Base-by-base conservation (phyloP, 1,284 basidiomycete species). In the Phylloporus sp. region DNA sequence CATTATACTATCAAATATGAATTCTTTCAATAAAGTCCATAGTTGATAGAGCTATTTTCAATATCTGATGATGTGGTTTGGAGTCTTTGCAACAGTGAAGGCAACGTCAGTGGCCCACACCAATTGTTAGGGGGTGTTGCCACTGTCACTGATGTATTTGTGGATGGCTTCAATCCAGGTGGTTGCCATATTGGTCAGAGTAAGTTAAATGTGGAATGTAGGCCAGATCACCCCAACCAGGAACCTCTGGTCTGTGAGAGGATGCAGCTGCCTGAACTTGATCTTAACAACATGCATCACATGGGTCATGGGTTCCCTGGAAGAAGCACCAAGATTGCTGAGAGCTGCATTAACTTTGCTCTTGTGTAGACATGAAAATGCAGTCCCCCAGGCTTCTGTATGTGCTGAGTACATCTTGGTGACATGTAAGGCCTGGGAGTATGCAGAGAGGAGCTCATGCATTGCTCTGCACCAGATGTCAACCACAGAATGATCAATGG, bases 221-320 rank as follows among this genome's bases (percentile, higher is more conserved):
- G 76, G 56, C 77, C 81, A 80, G 61, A 84, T 77, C 0, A 82
- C 80, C 66, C 85, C 83, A 11, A 83, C 77, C 29, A 77, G 66
- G 69, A 81, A 84, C 42, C 82, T 77, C 6, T 77, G 74, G 65
- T 84, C 82, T 0, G 82, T 81, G 7, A 77, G 75, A 24, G 83
- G 84, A 22, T 76, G 81, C 0, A 79, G 79, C 50, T 81, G 80
- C 0, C 84, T 82, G 4, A 86, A 76, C 50, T 77, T 74, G 51
- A 77, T 71, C 56, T 75, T 78, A 11, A 83, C 83, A 1, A 77
- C 67, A 1, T 72, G 68, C 76, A 86, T 78, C 4, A 82, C 83
- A 54, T 77, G 67, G 28, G 76, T 72, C 54, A 80, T 74, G 0
- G 81, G 81, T 18, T 76, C 67, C 31, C 68, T 71, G 1, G 77